phyloP scores from a whole-genome alignment of 352 stramenopile species.

The Phytophthora idaei region DNA sequence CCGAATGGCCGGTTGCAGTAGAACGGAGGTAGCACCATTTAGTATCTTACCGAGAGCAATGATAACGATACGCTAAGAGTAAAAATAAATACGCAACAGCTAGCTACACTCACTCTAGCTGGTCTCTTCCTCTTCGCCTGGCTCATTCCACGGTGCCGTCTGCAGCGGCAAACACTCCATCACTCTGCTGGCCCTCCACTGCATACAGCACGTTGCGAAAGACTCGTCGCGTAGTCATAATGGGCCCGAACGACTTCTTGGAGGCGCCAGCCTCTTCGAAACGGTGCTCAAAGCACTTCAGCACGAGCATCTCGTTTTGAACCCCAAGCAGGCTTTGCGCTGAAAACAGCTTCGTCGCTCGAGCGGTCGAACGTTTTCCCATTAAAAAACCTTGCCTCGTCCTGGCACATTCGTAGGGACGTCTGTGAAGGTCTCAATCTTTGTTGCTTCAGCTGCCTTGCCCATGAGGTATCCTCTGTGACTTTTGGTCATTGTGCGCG shows the following conservation, averaged over 20 bases:
- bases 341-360: background rate
- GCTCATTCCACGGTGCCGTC: slow-evolving; percentile 4
- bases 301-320: slow-evolving; percentile 8
- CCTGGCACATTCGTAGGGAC: background rate
- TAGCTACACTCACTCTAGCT: too few relatives aligned
- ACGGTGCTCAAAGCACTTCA: slow-evolving; percentile 20
- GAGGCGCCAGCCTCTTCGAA: slow-evolving; percentile 9
- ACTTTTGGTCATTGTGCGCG: background rate
- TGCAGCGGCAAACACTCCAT: slow-evolving; percentile 14
- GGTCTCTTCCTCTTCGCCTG: too few relatives aligned
- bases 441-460: background rate
- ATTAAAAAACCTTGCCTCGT: background rate
- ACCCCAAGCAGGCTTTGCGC: background rate
- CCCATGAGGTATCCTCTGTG: background rate
- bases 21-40: too few relatives aligned
- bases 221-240: slow-evolving; percentile 1
- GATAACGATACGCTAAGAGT: too few relatives aligned
- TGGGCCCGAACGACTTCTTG: slow-evolving; percentile 8
- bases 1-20: too few relatives aligned
- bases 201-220: slow-evolving; percentile 14
- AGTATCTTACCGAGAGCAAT: too few relatives aligned
- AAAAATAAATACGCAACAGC: too few relatives aligned
- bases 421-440: background rate
- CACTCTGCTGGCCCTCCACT: slow-evolving; percentile 7
- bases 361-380: background rate